Evolutionary conservation across 495 filamentous ascomycete genomes (phyloP).

Genomic region (Lentithecium fluviatile): DNA sequence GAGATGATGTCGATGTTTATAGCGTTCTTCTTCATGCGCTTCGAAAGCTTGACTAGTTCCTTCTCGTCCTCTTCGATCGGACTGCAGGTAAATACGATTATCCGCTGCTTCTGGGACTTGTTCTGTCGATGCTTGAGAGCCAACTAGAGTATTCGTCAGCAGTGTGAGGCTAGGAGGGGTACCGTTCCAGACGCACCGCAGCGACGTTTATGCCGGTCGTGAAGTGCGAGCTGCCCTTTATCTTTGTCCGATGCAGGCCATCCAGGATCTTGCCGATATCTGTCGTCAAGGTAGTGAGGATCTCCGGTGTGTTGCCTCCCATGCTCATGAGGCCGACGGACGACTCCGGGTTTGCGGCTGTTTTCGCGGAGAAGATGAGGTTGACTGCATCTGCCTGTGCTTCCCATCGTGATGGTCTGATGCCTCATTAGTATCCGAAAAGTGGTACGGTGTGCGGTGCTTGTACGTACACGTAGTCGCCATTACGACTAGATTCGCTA

Average conservation of each 20-base stretch:
- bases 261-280: constrained; percentile 94
- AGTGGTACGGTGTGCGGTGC: not conserved
- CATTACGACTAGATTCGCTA: constrained; percentile 95
- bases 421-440: not conserved
- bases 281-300: constrained; percentile 90
- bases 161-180: not conserved
- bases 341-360: constrained; percentile 90
- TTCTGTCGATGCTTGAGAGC: constrained; percentile 98
- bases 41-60: constrained; percentile 81
- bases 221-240: constrained; percentile 80
- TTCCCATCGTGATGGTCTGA: constrained; percentile 85
- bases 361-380: constrained; percentile 91
- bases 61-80: constrained; percentile 87
- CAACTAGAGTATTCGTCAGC: constrained; percentile 53
- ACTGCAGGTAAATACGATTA: constrained; percentile 93
- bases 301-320: constrained; percentile 94
- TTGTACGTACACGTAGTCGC: constrained; percentile 73
- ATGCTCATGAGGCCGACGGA: constrained; percentile 98
- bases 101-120: constrained; percentile 89
- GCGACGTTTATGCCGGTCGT: constrained; percentile 93
- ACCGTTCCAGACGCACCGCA: constrained; percentile 57
- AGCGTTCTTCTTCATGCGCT: constrained; percentile 97
- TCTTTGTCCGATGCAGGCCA: constrained; percentile 91
- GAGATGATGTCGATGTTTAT: constrained; percentile 89
- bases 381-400: constrained; percentile 92